These are phyloP conservation scores for Steccherinum ochraceum DNA, from an alignment of 768 basidiomycete genomes.

Conservation along the genomic window DNA sequence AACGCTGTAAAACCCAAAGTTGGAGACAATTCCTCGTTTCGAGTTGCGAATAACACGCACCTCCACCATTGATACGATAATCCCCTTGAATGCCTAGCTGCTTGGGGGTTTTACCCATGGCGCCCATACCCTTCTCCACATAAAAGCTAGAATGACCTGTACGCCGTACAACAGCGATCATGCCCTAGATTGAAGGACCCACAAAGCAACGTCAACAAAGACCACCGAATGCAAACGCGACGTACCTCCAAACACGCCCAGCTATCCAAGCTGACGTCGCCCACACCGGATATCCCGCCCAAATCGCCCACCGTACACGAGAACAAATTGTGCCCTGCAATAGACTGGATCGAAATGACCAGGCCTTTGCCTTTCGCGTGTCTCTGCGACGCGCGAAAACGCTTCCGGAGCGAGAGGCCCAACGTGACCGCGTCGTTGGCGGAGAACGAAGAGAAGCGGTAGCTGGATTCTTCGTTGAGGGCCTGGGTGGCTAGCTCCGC, in stretches of 20 bases:
- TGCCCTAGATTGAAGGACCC: slow-evolving; percentile 28
- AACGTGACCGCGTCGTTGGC: slow-evolving; percentile 78
- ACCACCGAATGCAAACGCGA: background rate
- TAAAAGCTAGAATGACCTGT: slow-evolving; percentile 85
- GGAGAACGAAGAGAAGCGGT: slow-evolving; percentile 69
- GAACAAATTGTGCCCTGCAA: slow-evolving; percentile 74
- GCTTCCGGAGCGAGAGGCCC: slow-evolving; percentile 72
- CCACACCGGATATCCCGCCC: slow-evolving; percentile 56
- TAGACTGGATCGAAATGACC: slow-evolving; percentile 73
- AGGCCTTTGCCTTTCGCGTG: slow-evolving; percentile 76
- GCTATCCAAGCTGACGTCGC: slow-evolving; percentile 76
- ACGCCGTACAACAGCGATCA: slow-evolving; percentile 71
- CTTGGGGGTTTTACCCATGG: slow-evolving; percentile 71
- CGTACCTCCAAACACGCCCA: slow-evolving; percentile 65
- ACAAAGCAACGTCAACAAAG: background rate
- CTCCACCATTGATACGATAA: slow-evolving; percentile 66
- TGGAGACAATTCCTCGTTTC: background rate
- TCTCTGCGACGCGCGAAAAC: slow-evolving; percentile 68
- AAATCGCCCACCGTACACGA: slow-evolving; percentile 81
- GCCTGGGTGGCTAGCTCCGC: slow-evolving; percentile 69
- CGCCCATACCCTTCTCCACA: slow-evolving; percentile 81
- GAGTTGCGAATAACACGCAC: slow-evolving; percentile 37
- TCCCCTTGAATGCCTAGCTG: slow-evolving; percentile 68
- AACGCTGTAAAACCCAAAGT: slow-evolving; percentile 44
- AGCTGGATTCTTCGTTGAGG: slow-evolving; percentile 60